Conservation (phyloP, 2,329 filamentous ascomycete genomes). For the Hymenoscyphus scutula region DNA sequence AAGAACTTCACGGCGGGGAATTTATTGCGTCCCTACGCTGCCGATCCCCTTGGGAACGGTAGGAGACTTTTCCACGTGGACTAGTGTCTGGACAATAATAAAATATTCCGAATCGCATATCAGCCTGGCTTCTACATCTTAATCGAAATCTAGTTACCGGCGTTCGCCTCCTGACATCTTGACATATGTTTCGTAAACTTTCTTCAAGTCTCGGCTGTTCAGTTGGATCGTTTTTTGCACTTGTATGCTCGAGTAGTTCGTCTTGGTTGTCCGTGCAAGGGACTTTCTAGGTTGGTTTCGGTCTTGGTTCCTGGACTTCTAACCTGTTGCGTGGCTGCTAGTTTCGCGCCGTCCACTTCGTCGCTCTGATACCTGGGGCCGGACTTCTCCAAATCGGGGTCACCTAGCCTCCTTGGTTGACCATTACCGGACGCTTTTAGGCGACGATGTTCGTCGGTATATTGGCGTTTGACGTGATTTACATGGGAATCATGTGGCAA, state of each 20-base stretch:
- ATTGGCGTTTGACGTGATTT: too few relatives aligned
- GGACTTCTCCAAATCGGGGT: not conserved
- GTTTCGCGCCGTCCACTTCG: not conserved
- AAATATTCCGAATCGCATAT: not conserved
- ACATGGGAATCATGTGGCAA: too few relatives aligned
- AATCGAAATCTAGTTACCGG: too few relatives aligned
- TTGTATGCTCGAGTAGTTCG: not conserved
- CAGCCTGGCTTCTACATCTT: not conserved
- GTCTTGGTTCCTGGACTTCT: not conserved
- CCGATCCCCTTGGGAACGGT: not conserved
- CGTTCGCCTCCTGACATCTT: too few relatives aligned
- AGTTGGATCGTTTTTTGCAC: not conserved
- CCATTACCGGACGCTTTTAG: not conserved
- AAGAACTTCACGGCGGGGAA: not conserved
- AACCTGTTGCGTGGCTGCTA: not conserved
- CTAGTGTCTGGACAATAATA: not conserved
- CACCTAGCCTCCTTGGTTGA: not conserved
- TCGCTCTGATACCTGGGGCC: not conserved
- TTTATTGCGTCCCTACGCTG: too few relatives aligned
- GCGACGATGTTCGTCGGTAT: too few relatives aligned
- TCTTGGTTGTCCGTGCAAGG: not conserved
- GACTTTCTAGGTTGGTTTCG: not conserved
- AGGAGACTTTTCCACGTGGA: not conserved
- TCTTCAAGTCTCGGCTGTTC: not conserved
- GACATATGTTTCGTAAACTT: too few relatives aligned